Evolutionary conservation across 2,329 filamentous ascomycete genomes (phyloP).

Genomic region (Piedraia hortae): DNA sequence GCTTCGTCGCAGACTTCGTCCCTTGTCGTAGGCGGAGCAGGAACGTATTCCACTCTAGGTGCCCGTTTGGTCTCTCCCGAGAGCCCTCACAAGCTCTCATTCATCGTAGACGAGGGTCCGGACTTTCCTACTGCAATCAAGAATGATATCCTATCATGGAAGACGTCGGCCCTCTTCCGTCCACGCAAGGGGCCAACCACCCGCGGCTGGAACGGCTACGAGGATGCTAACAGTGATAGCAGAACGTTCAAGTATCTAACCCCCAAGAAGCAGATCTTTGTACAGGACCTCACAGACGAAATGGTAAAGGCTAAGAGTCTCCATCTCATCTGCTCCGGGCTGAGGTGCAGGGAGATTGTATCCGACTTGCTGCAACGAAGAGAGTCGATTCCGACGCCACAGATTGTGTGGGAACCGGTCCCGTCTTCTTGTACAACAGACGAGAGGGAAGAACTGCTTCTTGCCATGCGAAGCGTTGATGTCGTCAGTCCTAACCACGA

Average conservation of each 20-base stretch:
- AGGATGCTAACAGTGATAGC: constrained; percentile 20
- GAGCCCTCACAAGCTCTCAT: constrained; percentile 40
- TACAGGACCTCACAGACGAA: constrained; percentile 35
- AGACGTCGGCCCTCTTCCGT: constrained; percentile 40
- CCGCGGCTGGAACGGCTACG: constrained; percentile 78
- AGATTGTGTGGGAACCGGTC: constrained; percentile 88
- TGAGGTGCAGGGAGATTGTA: constrained; percentile 50
- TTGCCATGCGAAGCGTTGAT: constrained; percentile 27
- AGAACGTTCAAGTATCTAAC: constrained; percentile 59
- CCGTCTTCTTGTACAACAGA: constrained; percentile 61
- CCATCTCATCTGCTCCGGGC: constrained; percentile 63
- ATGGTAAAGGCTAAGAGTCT: constrained; percentile 51
- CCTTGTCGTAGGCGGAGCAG: constrained; percentile 68
- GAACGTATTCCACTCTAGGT: constrained; percentile 62
- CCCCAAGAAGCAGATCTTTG: constrained; percentile 56
- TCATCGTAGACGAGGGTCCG: constrained; percentile 70
- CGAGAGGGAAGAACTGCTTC: constrained; percentile 25
- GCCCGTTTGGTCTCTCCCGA: constrained; percentile 66
- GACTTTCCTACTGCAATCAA: constrained; percentile 53
- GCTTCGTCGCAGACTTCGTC: constrained; percentile 35
- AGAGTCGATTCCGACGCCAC: constrained; percentile 17
- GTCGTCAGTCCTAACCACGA: constrained; percentile 57
- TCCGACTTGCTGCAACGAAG: constrained; percentile 34
- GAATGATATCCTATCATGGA: constrained; percentile 41
- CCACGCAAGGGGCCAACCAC: constrained; percentile 49